These are phyloP conservation scores for Coemansia sp. DNA, from an alignment of 192 early-diverging fungal genomes.

Conservation along the genomic window DNA sequence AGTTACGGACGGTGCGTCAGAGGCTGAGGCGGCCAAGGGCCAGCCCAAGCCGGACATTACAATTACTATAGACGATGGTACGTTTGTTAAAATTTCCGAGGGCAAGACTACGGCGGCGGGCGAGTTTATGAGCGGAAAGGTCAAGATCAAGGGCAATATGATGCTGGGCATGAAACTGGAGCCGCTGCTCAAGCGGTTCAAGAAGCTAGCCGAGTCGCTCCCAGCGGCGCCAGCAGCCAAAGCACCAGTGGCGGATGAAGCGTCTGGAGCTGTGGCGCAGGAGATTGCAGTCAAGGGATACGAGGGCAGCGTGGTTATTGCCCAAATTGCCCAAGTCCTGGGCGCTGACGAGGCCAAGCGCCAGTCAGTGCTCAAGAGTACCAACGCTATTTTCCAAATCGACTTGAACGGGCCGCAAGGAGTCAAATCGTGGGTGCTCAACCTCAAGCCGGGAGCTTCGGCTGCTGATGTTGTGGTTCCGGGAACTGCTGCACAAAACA, in stretches of 20 bases:
- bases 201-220: conserved; percentile 50
- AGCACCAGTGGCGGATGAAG: not conserved
- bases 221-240: conserved; percentile 13
- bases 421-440: conserved; percentile 75
- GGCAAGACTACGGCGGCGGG: conserved; percentile 88
- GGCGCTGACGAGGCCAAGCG: conserved; percentile 60
- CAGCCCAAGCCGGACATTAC: conserved; percentile 77
- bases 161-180: conserved; percentile 75
- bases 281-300: conserved; percentile 66
- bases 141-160: conserved; percentile 79
- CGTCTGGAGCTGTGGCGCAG: conserved; percentile 17
- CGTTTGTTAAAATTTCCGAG: conserved; percentile 75
- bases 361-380: conserved; percentile 65
- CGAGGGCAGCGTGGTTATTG: conserved; percentile 72
- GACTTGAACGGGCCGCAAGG: conserved; percentile 72
- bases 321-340: conserved; percentile 59
- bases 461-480: conserved; percentile 57
- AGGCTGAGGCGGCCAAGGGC: conserved; percentile 54
- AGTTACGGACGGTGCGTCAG: conserved; percentile 57
- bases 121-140: conserved; percentile 88
- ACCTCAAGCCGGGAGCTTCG: conserved; percentile 77
- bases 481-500: conserved; percentile 54
- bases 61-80: conserved; percentile 68
- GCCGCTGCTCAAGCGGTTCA: conserved; percentile 58
- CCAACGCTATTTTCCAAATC: conserved; percentile 87